A percentile compares a stretch with the other conserved stretches of the same genome.
phyloP scores from a whole-genome alignment of 164 flowering plant genomes.

The grape (Vitis vinifera) region DNA sequence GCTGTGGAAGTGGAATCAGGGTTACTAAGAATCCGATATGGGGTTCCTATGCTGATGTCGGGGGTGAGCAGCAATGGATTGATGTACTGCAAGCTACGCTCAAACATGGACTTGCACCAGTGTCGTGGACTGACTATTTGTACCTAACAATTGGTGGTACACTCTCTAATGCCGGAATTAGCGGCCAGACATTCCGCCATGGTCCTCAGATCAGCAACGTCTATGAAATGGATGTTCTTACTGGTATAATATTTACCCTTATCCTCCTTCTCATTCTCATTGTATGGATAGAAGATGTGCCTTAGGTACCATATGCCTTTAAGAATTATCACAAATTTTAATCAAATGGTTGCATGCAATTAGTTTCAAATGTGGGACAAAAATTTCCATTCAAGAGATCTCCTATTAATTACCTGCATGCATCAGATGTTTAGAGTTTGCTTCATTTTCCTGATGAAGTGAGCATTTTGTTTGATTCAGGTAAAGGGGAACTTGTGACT shows the following conservation, averaged over 20 bases:
- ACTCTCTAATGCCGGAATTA: conserved; percentile 82
- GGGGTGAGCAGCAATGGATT: conserved; percentile 77
- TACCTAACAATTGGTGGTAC: conserved; percentile 89
- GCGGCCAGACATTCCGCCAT: conserved; percentile 69
- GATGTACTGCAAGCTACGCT: conserved; percentile 58
- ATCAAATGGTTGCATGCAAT: too few species aligned
- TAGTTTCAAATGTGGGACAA: too few species aligned
- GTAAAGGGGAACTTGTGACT: conserved; percentile 70
- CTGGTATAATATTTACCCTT: conserved; percentile 36
- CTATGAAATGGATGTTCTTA: conserved; percentile 73
- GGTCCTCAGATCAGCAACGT: conserved; percentile 97
- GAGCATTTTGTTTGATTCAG: conserved; percentile 26
- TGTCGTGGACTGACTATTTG: conserved; percentile 89
- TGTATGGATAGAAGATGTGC: too few species aligned
- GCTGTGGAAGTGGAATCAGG: conserved; percentile 23
- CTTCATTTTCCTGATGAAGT: not conserved
- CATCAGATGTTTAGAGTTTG: conserved; percentile 5
- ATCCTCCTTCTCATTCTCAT: too few species aligned
- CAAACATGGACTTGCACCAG: conserved; percentile 69
- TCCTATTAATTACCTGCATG: conserved; percentile 1
- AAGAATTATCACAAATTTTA: too few species aligned
- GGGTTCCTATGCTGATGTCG: conserved; percentile 58
- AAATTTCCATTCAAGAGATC: too few species aligned
- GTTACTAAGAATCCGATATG: conserved; percentile 22
- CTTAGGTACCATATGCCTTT: too few species aligned